Percentiles rank a stretch among this genome's conserved stretches.
These are phyloP conservation scores for Cryptococcus sp. DNA, from an alignment of 1,284 basidiomycete genomes.

Conservation along the genomic window DNA sequence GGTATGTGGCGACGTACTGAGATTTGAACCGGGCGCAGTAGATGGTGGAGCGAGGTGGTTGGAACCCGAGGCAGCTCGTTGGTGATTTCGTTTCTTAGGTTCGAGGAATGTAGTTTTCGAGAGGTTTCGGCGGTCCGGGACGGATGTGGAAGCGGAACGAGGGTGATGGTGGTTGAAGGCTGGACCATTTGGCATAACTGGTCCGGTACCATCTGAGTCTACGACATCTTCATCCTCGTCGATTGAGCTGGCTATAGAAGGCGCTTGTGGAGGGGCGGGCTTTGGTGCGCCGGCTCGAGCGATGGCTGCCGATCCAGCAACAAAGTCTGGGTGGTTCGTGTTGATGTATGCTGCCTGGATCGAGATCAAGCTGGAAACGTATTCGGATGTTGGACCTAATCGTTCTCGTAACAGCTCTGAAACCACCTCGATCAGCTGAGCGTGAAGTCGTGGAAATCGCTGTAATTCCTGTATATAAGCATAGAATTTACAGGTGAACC, in stretches of 20 bases:
- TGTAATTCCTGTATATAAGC: slow-evolving; percentile 70
- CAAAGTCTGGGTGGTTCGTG: slow-evolving; percentile 56
- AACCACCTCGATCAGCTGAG: slow-evolving; percentile 94
- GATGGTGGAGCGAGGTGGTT: slow-evolving; percentile 11
- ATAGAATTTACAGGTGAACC: slow-evolving; percentile 29
- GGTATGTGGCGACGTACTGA: slow-evolving; percentile 46
- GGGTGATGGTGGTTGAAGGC: slow-evolving; percentile 54
- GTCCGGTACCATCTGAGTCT: slow-evolving; percentile 40
- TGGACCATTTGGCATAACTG: slow-evolving; percentile 55
- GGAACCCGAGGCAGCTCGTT: slow-evolving; percentile 22
- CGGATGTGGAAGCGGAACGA: slow-evolving; percentile 72
- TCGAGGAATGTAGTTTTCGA: slow-evolving; percentile 17
- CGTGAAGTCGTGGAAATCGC: slow-evolving; percentile 89
- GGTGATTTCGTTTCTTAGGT: slow-evolving; percentile 23
- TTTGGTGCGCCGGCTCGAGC: slow-evolving; percentile 39
- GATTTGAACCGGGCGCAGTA: slow-evolving; percentile 46
- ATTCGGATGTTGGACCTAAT: slow-evolving; percentile 91
- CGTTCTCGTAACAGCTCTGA: slow-evolving; percentile 93
- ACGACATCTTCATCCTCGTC: slow-evolving; percentile 34
- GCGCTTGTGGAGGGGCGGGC: slow-evolving; percentile 10
- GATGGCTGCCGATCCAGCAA: slow-evolving; percentile 48
- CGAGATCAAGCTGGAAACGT: slow-evolving; percentile 89
- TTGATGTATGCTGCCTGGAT: slow-evolving; percentile 99
- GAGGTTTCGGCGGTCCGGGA: slow-evolving; percentile 57
- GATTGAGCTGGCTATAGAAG: slow-evolving; percentile 25